Conservation (phyloP, 768 basidiomycete genomes). For the Xerocomellus intermedius region DNA sequence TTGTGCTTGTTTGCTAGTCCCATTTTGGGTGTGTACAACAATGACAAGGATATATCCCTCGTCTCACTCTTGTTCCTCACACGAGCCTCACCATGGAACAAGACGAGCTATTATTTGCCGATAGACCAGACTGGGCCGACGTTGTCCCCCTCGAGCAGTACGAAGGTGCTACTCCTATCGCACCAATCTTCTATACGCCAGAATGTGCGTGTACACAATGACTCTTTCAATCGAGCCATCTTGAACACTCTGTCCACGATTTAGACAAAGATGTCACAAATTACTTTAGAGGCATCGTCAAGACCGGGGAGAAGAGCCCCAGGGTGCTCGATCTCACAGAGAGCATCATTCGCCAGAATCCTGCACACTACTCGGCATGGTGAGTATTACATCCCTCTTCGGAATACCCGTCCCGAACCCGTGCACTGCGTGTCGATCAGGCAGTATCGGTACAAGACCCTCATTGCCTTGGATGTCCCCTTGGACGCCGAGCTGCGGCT, state of each 20-base stretch:
- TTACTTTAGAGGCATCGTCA: slow-evolving; percentile 86
- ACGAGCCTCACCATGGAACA: slow-evolving; percentile 11
- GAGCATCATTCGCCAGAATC: slow-evolving; percentile 84
- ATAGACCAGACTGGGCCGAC: slow-evolving; percentile 77
- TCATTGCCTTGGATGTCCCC: slow-evolving; percentile 62
- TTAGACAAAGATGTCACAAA: slow-evolving; percentile 90
- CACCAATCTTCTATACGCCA: slow-evolving; percentile 86
- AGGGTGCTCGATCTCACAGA: slow-evolving; percentile 88
- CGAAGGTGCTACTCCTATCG: slow-evolving; percentile 74
- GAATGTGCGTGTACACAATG: slow-evolving; percentile 63
- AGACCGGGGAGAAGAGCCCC: slow-evolving; percentile 71
- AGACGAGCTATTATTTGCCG: slow-evolving; percentile 45
- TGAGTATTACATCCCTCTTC: slow-evolving; percentile 35
- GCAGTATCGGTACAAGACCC: slow-evolving; percentile 93
- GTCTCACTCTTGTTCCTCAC: not conserved
- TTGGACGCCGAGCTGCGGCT: slow-evolving; percentile 76
- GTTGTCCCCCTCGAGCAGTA: slow-evolving; percentile 78
- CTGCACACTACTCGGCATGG: slow-evolving; percentile 98
- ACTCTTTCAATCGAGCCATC: slow-evolving; percentile 1
- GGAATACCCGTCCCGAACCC: not conserved
- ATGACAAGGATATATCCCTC: not conserved
- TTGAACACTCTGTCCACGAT: slow-evolving; percentile 6
- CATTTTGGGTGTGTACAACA: not conserved
- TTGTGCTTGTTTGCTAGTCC: not conserved
- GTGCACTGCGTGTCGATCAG: slow-evolving; percentile 38